Evolutionary conservation across 441 rosid genomes (phyloP), one percentile per base, ranked within the genome.

Genomic region (Pelargonium fulgidum): DNA sequence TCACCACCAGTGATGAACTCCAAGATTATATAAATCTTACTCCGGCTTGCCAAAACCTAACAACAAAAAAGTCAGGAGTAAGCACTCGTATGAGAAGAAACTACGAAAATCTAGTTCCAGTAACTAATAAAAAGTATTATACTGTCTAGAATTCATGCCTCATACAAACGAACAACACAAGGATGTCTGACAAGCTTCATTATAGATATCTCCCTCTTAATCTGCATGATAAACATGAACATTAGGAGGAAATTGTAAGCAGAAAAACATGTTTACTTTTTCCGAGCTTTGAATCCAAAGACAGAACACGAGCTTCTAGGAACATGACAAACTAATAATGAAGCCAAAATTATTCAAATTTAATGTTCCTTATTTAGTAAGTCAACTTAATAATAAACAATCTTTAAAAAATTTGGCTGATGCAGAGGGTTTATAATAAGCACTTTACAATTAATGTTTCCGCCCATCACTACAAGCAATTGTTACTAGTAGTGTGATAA

Each of bases 121-220:
- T 58, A 48, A 72, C 3, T 58, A 48, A 72, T 5, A 12, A n/a
- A 44, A 17, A 42, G 36, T 58, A 12, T 58, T 58, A 58, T 16
- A 19, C 24, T 58, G 9, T 52, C 1, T 17, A 65, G 52, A 11
- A 29, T 29, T 29, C 85, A 75, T 82, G 62, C 99, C 96, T 91
- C 99, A 13, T 90, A 85, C 63, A 94, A 85, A 68, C 97, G 92
- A 73, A 90, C 99, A 63, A 91, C 93, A 12, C 77, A 77, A 76
- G 99, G 99, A 83, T 94, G 99, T 39, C 99, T 85, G 69, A 94
- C 99, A 76, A 94, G 93, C 85, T 91, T 94, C 99, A 94, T 94
- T 12, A 94, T 91, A 22, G 94, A 91, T 81, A 94, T 94, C 92
- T 94, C 99, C 73, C 89, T 82, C 83, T 94, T 94, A 74, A 94